These are phyloP conservation scores for Elongisporangium prolatum DNA, from an alignment of 352 stramenopile species.

Conservation along the genomic window DNA sequence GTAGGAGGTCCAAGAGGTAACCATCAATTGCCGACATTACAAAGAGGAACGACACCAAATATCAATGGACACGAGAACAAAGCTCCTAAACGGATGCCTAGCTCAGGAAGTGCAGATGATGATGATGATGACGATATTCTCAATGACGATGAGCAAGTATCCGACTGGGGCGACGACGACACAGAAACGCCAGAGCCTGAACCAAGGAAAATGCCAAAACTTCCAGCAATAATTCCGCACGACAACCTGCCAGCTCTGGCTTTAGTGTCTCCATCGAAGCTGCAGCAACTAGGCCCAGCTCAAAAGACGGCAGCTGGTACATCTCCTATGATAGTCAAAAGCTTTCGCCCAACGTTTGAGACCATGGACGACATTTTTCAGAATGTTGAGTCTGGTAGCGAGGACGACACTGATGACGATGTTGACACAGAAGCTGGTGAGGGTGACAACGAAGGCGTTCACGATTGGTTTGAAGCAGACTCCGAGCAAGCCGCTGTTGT, in stretches of 20 bases:
- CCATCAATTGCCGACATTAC: conserved; percentile 9
- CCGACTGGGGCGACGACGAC: conserved; percentile 28
- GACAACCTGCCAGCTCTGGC: not conserved
- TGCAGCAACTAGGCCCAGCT: conserved; percentile 1
- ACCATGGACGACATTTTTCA: conserved; percentile 25
- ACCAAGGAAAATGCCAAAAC: conserved; percentile 1
- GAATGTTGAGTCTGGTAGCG: conserved; percentile 15
- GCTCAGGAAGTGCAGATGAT: conserved; percentile 8
- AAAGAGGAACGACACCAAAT: conserved; percentile 1
- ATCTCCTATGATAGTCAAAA: conserved; percentile 10
- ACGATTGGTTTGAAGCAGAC: conserved; percentile 49
- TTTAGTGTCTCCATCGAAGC: not conserved
- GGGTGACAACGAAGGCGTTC: conserved; percentile 31
- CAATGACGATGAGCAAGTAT: conserved; percentile 34
- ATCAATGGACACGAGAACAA: conserved; percentile 1
- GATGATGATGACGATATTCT: conserved; percentile 32
- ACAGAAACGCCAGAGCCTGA: conserved; percentile 2
- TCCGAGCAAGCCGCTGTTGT: not conserved
- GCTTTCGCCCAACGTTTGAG: conserved; percentile 27
- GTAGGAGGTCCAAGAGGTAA: conserved; percentile 5
- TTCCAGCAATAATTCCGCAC: not conserved
- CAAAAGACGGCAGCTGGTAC: not conserved
- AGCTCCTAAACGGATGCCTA: not conserved
- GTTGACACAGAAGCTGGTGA: conserved; percentile 21
- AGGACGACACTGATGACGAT: conserved; percentile 15